A percentile compares a stretch with the other conserved stretches of the same genome.
These are phyloP conservation scores for Lipomyces anomalus DNA, from an alignment of 805 yeast species.

Conservation along the genomic window DNA sequence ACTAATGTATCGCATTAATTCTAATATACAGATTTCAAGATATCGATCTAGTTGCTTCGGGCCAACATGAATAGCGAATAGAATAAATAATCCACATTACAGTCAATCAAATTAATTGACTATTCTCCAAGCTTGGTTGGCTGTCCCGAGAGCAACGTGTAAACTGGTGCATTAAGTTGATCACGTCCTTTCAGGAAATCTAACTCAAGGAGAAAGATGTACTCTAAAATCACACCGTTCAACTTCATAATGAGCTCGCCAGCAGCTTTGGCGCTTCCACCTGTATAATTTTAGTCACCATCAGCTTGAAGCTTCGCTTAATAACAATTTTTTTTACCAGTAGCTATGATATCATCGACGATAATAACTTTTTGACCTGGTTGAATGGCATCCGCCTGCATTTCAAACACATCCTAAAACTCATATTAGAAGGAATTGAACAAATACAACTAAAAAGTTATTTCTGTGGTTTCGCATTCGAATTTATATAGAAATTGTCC, in stretches of 20 bases:
- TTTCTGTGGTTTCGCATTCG: background rate
- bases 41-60: no score
- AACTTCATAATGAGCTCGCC: conserved; percentile 69
- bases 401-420: conserved; percentile 82
- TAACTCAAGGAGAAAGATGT: conserved; percentile 85
- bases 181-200: conserved; percentile 93
- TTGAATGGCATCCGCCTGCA: conserved; percentile 77
- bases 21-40: no score
- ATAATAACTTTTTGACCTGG: conserved; percentile 75
- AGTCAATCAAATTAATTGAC: background rate
- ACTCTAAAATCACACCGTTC: conserved; percentile 71
- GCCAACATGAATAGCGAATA: no score
- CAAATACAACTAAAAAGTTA: background rate
- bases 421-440: conserved; percentile 15
- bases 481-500: no score
- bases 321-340: no score
- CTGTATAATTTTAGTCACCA: no score
- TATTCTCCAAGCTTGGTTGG: conserved; percentile 13
- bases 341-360: conserved; percentile 95
- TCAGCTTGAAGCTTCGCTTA: background rate
- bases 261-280: conserved; percentile 94
- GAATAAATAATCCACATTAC: no score
- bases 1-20: no score
- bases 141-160: conserved; percentile 58
- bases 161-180: conserved; percentile 77